phyloP scores from a whole-genome alignment of 108 stramenopile genomes.

The Nitzschia sp. region DNA sequence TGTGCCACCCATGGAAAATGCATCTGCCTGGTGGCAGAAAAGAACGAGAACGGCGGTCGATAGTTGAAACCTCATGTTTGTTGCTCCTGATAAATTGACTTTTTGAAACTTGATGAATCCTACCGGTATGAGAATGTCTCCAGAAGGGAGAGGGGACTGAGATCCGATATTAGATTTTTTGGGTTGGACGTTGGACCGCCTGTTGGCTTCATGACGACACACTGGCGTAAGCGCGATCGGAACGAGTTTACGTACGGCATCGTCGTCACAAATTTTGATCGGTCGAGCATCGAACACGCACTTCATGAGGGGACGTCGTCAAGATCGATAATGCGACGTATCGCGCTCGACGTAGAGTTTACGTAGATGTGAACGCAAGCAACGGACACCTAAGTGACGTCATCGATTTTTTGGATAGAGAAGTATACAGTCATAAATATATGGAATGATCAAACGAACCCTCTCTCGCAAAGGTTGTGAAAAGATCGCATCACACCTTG shows the following conservation, averaged over 20 bases:
- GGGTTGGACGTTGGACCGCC: too few relatives aligned
- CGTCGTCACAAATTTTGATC: neutral
- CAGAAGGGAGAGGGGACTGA: too few relatives aligned
- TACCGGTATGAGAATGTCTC: neutral
- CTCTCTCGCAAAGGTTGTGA: too few relatives aligned
- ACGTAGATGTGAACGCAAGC: neutral
- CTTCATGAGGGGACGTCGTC: slow-evolving; percentile 2
- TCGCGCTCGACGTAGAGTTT: neutral
- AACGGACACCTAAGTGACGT: neutral
- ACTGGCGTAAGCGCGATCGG: too few relatives aligned
- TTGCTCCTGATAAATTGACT: neutral
- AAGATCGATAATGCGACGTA: slow-evolving; percentile 3
- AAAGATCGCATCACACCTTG: too few relatives aligned
- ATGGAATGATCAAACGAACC: too few relatives aligned
- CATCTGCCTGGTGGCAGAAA: slow-evolving; percentile 1
- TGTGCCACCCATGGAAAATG: neutral
- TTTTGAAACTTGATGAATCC: neutral
- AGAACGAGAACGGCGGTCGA: neutral
- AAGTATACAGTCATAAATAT: too few relatives aligned
- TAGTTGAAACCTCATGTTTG: slow-evolving; percentile 14
- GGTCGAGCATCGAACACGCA: slow-evolving; percentile 1
- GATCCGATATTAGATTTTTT: too few relatives aligned
- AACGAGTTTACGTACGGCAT: neutral
- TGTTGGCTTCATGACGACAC: too few relatives aligned
- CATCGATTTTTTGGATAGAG: too few relatives aligned